phyloP scores from a whole-genome alignment of 257 asterid species.

The Nyctanthes arbortristis region DNA sequence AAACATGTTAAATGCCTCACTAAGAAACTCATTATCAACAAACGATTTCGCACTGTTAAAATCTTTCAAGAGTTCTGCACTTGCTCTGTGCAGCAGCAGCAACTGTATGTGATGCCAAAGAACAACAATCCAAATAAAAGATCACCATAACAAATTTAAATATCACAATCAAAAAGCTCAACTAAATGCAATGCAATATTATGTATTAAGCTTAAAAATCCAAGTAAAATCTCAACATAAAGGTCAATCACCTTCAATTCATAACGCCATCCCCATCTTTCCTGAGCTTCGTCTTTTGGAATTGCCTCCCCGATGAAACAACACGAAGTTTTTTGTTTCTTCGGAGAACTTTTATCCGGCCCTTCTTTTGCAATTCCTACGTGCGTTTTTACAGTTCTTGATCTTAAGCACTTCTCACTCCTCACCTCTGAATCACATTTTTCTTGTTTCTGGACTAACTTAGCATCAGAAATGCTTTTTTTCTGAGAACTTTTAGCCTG shows the following conservation, averaged over 20 bases:
- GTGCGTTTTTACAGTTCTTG: slow-evolving; percentile 20
- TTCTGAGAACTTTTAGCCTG: slow-evolving; percentile 7
- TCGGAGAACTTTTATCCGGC: too few species aligned
- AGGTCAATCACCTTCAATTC: slow-evolving; percentile 79
- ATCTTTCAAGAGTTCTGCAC: not conserved
- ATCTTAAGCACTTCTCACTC: slow-evolving; percentile 46
- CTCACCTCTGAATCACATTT: slow-evolving; percentile 25
- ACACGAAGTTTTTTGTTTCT: slow-evolving; percentile 26
- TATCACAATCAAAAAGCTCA: not conserved
- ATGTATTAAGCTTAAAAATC: not conserved
- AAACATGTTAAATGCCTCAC: not conserved
- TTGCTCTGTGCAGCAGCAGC: not conserved
- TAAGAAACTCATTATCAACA: not conserved
- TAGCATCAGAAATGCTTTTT: not conserved
- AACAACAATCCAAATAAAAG: not conserved
- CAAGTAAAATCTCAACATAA: not conserved
- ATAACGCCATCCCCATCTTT: slow-evolving; percentile 87
- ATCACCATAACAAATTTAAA: too few species aligned
- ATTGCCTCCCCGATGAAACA: slow-evolving; percentile 71
- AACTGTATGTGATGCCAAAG: not conserved
- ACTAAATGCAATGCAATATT: not conserved
- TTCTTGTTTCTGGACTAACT: not conserved
- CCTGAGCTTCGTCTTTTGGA: slow-evolving; percentile 65
- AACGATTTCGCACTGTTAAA: not conserved
- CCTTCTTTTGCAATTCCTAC: slow-evolving; percentile 6